A percentile compares a stretch with the other conserved stretches of the same genome.
Conservation (phyloP, 2,329 filamentous ascomycete genomes). For the Erysiphe neolycopersici region DNA sequence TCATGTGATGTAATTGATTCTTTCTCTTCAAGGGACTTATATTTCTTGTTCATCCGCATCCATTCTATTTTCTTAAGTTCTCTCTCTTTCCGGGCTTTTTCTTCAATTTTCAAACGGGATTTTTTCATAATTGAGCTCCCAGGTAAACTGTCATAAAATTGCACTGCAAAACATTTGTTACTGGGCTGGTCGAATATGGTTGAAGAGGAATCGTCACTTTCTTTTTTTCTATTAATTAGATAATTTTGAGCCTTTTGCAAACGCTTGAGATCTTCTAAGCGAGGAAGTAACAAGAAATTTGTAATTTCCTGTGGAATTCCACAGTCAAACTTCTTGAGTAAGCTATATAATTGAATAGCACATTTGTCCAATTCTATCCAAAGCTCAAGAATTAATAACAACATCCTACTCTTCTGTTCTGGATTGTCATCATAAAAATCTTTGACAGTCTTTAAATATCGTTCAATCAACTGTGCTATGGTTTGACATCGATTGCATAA, state of each 20-base stretch:
- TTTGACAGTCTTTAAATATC: slow-evolving; percentile 14
- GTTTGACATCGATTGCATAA: slow-evolving; percentile 9
- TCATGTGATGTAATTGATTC: slow-evolving; percentile 14
- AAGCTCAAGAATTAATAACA: slow-evolving; percentile 27
- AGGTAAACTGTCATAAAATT: slow-evolving; percentile 2
- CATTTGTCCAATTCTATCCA: slow-evolving; percentile 29
- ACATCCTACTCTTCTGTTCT: slow-evolving; percentile 22
- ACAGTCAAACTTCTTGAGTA: slow-evolving; percentile 25
- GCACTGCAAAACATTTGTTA: slow-evolving; percentile 13
- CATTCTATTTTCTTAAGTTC: slow-evolving; percentile 13
- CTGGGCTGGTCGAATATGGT: slow-evolving; percentile 23
- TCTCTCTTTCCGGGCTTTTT: slow-evolving; percentile 15
- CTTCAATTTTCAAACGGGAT: slow-evolving; percentile 12
- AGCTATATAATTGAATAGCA: slow-evolving; percentile 17
- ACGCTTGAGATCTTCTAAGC: slow-evolving; percentile 20
- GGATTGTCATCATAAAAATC: slow-evolving; percentile 18
- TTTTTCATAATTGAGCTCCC: background rate
- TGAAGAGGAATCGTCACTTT: slow-evolving; percentile 4
- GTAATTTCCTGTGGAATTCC: slow-evolving; percentile 23
- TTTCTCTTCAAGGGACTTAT: slow-evolving; percentile 15
- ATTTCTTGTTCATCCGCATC: slow-evolving; percentile 1
- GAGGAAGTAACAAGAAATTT: slow-evolving; percentile 26
- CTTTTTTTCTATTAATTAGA: slow-evolving; percentile 16
- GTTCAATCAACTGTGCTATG: slow-evolving; percentile 13
- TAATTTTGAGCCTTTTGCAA: slow-evolving; percentile 24